Percentiles rank a stretch among this genome's conserved stretches.
Evolutionary conservation across 345 rosid genomes (phyloP).

Genomic region (Firmiana major): DNA sequence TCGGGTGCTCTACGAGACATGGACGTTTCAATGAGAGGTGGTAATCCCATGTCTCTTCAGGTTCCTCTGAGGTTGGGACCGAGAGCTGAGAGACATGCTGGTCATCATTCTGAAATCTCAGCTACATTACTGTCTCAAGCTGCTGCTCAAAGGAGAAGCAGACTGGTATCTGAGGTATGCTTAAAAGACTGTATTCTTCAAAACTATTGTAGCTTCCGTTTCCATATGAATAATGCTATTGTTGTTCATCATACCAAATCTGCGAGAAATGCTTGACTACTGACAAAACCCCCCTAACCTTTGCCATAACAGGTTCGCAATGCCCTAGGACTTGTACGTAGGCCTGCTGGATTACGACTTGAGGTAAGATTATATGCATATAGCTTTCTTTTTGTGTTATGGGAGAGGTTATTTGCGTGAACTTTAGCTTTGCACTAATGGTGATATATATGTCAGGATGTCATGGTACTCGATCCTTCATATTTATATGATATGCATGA

Average conservation of each 20-base stretch:
- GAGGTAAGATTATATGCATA: too few species aligned
- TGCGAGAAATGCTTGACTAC: too few species aligned
- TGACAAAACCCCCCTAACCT: neutral
- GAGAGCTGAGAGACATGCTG: slow-evolving; percentile 4
- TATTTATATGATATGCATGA: slow-evolving; percentile 4
- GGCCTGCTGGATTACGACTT: slow-evolving; percentile 1
- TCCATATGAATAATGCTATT: neutral
- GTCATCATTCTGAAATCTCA: neutral
- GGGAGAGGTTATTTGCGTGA: neutral
- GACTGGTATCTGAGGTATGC: slow-evolving; percentile 24
- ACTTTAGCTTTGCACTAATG: neutral
- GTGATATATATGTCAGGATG: slow-evolving; percentile 19
- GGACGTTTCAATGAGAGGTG: slow-evolving; percentile 5
- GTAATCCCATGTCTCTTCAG: neutral
- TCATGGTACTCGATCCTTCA: slow-evolving; percentile 5
- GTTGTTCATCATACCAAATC: neutral
- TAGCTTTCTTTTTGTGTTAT: too few species aligned
- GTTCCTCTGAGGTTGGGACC: slow-evolving; percentile 1
- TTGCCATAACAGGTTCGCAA: slow-evolving; percentile 23
- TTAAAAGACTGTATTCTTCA: neutral
- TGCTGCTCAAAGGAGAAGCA: slow-evolving; percentile 17
- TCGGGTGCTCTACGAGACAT: neutral
- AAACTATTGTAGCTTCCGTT: neutral
- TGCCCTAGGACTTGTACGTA: slow-evolving; percentile 19
- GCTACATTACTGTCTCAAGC: neutral